Evolutionary conservation across 192 early-diverging fungal genomes (phyloP).

Genomic region (Gryganskiella cystojenkinii): DNA sequence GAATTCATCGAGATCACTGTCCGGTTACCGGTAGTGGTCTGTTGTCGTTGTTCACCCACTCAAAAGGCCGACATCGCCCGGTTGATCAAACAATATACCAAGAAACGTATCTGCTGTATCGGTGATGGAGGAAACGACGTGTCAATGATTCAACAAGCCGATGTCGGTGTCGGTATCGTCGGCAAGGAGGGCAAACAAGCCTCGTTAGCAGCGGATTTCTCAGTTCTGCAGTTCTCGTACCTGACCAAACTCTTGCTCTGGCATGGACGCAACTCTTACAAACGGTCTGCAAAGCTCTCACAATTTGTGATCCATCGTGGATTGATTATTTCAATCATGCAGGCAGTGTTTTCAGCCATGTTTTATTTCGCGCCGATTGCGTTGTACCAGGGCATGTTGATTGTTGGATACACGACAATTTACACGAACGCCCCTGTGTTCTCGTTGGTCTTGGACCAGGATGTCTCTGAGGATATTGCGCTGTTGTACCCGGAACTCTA

Average conservation of each 20-base stretch:
- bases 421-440: slow-evolving; percentile 98
- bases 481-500: slow-evolving; percentile 94
- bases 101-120: slow-evolving; percentile 85
- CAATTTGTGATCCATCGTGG: slow-evolving; percentile 99
- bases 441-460: slow-evolving; percentile 91
- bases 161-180: slow-evolving; percentile 96
- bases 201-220: slow-evolving; percentile 94
- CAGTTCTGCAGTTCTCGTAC: slow-evolving; percentile 88
- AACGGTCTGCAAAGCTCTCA: slow-evolving; percentile 91
- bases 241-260: slow-evolving; percentile 89
- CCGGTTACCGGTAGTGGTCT: slow-evolving; percentile 87
- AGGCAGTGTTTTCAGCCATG: slow-evolving; percentile 95
- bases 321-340: slow-evolving; percentile 97
- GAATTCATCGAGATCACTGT: slow-evolving; percentile 86
- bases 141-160: slow-evolving; percentile 95
- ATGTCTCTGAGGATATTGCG: slow-evolving; percentile 90
- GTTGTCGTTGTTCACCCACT: slow-evolving; percentile 95
- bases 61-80: slow-evolving; percentile 94
- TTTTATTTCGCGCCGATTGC: slow-evolving; percentile 99
- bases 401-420: slow-evolving; percentile 95
- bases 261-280: slow-evolving; percentile 96
- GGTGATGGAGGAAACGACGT: slow-evolving; percentile 99
- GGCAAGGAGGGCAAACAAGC: slow-evolving; percentile 98
- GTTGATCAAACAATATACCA: slow-evolving; percentile 79
- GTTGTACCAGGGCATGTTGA: slow-evolving; percentile 87